Evolutionary conservation across 2,329 filamentous ascomycete species (phyloP).

Genomic region (Tolypocladium album): DNA sequence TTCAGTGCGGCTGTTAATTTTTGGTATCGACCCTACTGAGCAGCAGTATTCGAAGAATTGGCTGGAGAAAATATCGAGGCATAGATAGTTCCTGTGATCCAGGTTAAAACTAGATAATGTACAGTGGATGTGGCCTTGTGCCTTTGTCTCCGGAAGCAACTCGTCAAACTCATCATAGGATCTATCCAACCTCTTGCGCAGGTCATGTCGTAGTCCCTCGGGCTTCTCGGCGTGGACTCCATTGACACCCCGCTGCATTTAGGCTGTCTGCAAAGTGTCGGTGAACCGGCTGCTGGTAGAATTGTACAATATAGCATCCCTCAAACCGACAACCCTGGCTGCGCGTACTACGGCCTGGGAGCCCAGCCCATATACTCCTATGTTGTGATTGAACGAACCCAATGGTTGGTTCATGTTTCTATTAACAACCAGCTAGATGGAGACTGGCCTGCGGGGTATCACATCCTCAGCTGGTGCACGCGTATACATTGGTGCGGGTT

Average conservation of each 20-base stretch:
- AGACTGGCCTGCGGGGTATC: neutral
- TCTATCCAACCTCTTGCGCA: neutral
- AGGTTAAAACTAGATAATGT: neutral
- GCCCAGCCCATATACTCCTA: neutral
- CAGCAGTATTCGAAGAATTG: too few relatives aligned
- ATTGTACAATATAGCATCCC: too few relatives aligned
- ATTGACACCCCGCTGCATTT: too few relatives aligned
- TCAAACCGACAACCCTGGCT: neutral
- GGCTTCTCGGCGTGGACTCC: too few relatives aligned
- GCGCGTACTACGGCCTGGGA: neutral
- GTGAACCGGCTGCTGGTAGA: too few relatives aligned
- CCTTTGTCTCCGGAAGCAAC: neutral
- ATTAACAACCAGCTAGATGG: neutral
- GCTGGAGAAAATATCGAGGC: too few relatives aligned
- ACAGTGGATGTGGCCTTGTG: too few relatives aligned
- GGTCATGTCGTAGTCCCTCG: neutral
- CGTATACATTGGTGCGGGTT: neutral
- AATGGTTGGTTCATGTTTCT: neutral
- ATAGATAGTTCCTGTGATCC: neutral
- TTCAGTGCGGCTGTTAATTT: too few relatives aligned
- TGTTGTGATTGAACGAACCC: neutral
- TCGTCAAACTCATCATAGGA: neutral
- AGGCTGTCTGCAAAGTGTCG: too few relatives aligned
- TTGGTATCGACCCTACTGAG: too few relatives aligned
- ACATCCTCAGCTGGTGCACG: neutral